These are phyloP conservation scores for Microdochium paspali DNA, from an alignment of 2,329 filamentous ascomycete genomes.

Conservation along the genomic window DNA sequence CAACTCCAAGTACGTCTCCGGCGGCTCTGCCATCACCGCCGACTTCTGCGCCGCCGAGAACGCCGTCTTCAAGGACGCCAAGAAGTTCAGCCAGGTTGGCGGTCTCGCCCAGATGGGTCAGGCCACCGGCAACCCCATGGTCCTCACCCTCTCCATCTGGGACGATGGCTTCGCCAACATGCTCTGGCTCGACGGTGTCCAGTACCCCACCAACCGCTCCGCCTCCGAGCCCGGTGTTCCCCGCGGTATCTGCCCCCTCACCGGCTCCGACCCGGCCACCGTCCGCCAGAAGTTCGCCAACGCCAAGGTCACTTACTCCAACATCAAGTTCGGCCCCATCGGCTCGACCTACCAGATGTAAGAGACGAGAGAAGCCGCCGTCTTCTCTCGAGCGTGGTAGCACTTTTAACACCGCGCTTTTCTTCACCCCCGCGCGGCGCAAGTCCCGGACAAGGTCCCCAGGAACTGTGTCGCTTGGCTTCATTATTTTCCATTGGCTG, in stretches of 20 bases:
- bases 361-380: no score
- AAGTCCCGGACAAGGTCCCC: no score
- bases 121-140: constrained; percentile 46
- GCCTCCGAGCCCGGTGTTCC: constrained; percentile 30
- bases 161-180: constrained; percentile 35
- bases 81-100: constrained; percentile 41
- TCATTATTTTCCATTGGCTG: no score
- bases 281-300: constrained; percentile 30
- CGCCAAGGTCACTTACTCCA: constrained; percentile 36
- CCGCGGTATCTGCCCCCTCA: constrained; percentile 37
- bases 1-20: constrained; percentile 24
- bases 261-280: constrained; percentile 34
- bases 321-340: constrained; percentile 39
- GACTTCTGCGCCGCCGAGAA: constrained; percentile 46
- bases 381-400: no score
- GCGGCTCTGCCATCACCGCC: constrained; percentile 35
- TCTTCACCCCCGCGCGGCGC: no score
- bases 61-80: constrained; percentile 38
- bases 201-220: constrained; percentile 34
- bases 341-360: constrained; percentile 29
- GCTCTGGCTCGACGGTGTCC: constrained; percentile 50
- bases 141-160: constrained; percentile 52
- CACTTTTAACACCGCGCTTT: no score
- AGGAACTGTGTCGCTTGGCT: no score
- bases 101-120: constrained; percentile 42